Conservation (phyloP, 1,284 basidiomycete genomes). For the Exsudoporus floridanus region DNA sequence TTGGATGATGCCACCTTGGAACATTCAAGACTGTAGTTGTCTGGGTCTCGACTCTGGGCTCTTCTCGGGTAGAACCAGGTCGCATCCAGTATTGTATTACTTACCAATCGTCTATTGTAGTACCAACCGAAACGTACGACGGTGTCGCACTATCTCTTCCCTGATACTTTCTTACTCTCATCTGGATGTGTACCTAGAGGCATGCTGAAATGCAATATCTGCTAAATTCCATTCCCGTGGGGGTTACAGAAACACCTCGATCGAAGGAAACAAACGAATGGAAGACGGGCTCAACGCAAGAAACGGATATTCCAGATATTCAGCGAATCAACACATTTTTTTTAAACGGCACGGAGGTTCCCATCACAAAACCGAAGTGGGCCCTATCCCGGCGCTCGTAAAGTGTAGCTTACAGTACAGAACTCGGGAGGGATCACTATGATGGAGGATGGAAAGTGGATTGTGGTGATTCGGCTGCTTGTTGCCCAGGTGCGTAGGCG, state of each 20-base stretch:
- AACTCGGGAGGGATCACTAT: not conserved
- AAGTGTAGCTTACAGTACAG: not conserved
- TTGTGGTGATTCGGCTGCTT: not conserved
- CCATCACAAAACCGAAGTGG: not conserved
- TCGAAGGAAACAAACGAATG: constrained; percentile 8
- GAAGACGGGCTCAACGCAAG: not conserved
- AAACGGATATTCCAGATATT: constrained; percentile 8
- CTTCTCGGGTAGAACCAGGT: constrained; percentile 5
- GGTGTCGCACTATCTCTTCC: constrained; percentile 1
- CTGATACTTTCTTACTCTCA: constrained; percentile 1
- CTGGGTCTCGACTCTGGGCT: constrained; percentile 3
- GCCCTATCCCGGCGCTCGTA: not conserved
- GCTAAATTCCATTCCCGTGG: not conserved
- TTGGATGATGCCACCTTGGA: constrained; percentile 11
- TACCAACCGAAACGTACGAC: constrained; percentile 6
- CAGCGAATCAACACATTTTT: not conserved
- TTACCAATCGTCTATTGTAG: constrained; percentile 21
- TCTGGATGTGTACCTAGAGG: constrained; percentile 10
- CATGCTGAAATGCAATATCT: constrained; percentile 1
- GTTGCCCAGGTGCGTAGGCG: constrained; percentile 16
- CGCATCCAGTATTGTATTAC: constrained; percentile 24
- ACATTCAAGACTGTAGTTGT: constrained; percentile 12
- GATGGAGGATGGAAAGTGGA: constrained; percentile 7
- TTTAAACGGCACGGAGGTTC: not conserved
- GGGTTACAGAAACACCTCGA: constrained; percentile 4